Conservation (phyloP, 306 rosid species). For the Quercus parvula region DNA sequence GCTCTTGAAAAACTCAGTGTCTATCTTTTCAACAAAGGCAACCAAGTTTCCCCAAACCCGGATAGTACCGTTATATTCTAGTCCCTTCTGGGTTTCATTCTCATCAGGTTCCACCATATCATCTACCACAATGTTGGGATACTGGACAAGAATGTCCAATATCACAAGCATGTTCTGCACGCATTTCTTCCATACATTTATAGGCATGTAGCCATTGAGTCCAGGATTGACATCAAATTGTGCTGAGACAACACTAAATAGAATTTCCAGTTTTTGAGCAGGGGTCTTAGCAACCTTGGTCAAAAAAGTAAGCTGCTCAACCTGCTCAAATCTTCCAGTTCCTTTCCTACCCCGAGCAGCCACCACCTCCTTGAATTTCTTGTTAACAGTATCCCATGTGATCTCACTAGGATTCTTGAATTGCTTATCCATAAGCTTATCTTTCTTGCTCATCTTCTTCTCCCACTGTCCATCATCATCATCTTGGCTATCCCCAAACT, state of each 20-base stretch:
- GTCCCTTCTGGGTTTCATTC: constrained; percentile 83
- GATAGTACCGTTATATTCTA: constrained; percentile 67
- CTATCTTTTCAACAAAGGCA: constrained; percentile 80
- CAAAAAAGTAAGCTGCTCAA: constrained; percentile 93
- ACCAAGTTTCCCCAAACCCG: constrained; percentile 92
- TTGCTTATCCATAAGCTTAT: constrained; percentile 74
- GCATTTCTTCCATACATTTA: constrained; percentile 90
- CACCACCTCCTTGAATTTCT: constrained; percentile 91
- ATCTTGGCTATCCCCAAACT: constrained; percentile 21
- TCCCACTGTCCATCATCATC: constrained; percentile 56
- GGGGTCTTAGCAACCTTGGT: constrained; percentile 97
- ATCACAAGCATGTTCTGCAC: constrained; percentile 80
- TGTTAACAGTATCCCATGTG: constrained; percentile 89
- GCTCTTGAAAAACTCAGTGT: constrained; percentile 88
- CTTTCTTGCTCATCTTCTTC: constrained; percentile 65
- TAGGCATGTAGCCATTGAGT: constrained; percentile 92
- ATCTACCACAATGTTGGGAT: constrained; percentile 77
- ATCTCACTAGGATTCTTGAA: constrained; percentile 94
- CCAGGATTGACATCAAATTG: constrained; percentile 98
- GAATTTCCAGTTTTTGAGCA: constrained; percentile 93
- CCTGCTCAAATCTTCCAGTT: constrained; percentile 95
- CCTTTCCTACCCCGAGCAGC: constrained; percentile 96
- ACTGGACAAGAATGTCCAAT: constrained; percentile 76
- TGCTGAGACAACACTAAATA: constrained; percentile 86
- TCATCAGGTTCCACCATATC: constrained; percentile 83